A percentile compares a stretch with the other conserved stretches of the same genome.
phyloP scores from a whole-genome alignment of 345 rosid genomes.

The Dipteronia dyeriana region DNA sequence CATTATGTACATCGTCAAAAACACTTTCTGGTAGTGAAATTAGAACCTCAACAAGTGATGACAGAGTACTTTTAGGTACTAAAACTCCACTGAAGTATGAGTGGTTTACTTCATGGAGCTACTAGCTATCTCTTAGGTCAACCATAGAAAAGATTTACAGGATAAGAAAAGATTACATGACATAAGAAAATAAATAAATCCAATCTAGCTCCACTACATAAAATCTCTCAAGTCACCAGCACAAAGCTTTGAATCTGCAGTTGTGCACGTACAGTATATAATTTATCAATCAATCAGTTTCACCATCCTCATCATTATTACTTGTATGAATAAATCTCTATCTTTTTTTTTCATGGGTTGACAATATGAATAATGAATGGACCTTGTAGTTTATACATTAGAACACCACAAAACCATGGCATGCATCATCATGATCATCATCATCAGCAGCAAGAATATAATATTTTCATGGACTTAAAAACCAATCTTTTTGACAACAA shows the following conservation, averaged over 20 bases:
- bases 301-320: slow-evolving; percentile 1
- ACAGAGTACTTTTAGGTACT: neutral
- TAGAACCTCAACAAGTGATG: neutral
- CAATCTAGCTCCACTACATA: neutral
- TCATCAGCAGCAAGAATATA: neutral
- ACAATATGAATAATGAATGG: neutral
- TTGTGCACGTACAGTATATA: too few relatives aligned
- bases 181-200: neutral
- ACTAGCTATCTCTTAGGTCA: neutral
- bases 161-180: too few relatives aligned
- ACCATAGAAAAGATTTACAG: neutral
- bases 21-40: neutral
- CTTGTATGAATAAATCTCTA: neutral
- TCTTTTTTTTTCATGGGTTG: neutral
- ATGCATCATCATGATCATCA: neutral
- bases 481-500: neutral
- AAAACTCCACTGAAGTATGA: neutral
- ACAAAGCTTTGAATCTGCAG: neutral
- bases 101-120: neutral
- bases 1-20: too few relatives aligned
- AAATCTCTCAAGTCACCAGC: neutral
- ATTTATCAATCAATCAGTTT: neutral
- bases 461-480: neutral
- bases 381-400: neutral
- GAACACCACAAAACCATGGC: neutral